Conservation (phyloP, 75 land plant genomes). For the Pseudotsuga menziesii region DNA sequence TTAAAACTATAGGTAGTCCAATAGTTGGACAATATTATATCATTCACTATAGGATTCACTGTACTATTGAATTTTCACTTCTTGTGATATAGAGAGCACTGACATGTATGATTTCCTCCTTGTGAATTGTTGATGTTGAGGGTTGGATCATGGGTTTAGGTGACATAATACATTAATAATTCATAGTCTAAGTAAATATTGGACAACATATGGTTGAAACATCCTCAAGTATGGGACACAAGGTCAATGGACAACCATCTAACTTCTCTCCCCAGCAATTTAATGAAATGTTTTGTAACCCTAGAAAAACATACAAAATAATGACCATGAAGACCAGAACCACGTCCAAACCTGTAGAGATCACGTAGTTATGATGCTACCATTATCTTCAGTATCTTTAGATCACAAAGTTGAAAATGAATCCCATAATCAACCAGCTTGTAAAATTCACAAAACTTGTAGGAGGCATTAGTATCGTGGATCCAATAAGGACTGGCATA, state of each 20-base stretch:
- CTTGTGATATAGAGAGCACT: too few species aligned
- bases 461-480: slow-evolving; percentile 70
- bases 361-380: slow-evolving; percentile 85
- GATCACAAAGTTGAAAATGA: slow-evolving; percentile 61
- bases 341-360: slow-evolving; percentile 86
- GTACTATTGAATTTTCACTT: too few species aligned
- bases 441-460: slow-evolving; percentile 83
- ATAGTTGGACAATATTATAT: too few species aligned
- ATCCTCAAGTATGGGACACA: slow-evolving; percentile 77
- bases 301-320: slow-evolving; percentile 47
- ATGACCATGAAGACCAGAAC: slow-evolving; percentile 88
- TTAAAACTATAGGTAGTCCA: too few species aligned
- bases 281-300: slow-evolving; percentile 25
- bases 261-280: slow-evolving; percentile 77
- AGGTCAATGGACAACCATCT: slow-evolving; percentile 76
- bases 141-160: slow-evolving; percentile 20
- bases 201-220: slow-evolving; percentile 73
- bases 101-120: too few species aligned
- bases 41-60: too few species aligned
- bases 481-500: slow-evolving; percentile 75
- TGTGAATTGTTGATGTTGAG: slow-evolving; percentile 17
- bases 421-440: slow-evolving; percentile 67
- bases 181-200: slow-evolving; percentile 13
- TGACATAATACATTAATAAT: background rate
- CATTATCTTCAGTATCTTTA: slow-evolving; percentile 45